A percentile compares a stretch with the other conserved stretches of the same genome.
Conservation (phyloP, 169 alveolate genomes). For the Amoebophrya sp. region DNA sequence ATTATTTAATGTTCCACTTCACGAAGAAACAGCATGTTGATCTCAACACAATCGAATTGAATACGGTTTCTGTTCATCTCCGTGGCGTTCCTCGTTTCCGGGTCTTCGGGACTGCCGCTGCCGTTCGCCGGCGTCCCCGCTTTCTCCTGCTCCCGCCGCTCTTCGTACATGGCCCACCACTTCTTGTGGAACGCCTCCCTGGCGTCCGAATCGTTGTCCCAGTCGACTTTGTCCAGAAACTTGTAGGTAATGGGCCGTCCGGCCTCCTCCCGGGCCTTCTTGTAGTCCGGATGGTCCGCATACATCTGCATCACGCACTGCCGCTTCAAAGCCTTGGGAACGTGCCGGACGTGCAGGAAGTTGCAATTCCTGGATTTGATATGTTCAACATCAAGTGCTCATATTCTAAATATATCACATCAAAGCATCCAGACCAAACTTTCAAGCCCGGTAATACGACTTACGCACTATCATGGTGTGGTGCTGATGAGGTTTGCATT, state of each 20-base stretch:
- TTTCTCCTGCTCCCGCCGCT: not conserved
- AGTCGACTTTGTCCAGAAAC: not conserved
- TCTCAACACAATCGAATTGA: too few relatives aligned
- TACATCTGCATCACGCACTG: slow-evolving; percentile 86
- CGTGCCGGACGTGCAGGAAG: slow-evolving; percentile 93
- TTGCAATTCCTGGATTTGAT: slow-evolving; percentile 86
- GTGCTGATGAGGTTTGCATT: too few relatives aligned
- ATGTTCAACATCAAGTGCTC: too few relatives aligned
- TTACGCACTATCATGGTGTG: too few relatives aligned
- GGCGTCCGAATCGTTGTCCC: not conserved
- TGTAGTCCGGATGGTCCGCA: slow-evolving; percentile 91
- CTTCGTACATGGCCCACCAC: not conserved
- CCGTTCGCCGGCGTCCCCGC: not conserved
- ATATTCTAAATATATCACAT: too few relatives aligned
- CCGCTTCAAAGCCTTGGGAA: slow-evolving; percentile 77
- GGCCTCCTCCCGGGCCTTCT: slow-evolving; percentile 55
- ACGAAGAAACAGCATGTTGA: not conserved
- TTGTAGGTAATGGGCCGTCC: slow-evolving; percentile 21
- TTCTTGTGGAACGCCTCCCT: not conserved
- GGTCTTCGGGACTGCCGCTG: not conserved
- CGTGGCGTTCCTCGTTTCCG: not conserved
- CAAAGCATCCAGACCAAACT: too few relatives aligned
- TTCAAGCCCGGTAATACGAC: too few relatives aligned
- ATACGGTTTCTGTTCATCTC: not conserved
- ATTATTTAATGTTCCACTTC: not conserved